These are phyloP conservation scores for Sarocladium strictum DNA, from an alignment of 2,329 filamentous ascomycete species.

Conservation along the genomic window DNA sequence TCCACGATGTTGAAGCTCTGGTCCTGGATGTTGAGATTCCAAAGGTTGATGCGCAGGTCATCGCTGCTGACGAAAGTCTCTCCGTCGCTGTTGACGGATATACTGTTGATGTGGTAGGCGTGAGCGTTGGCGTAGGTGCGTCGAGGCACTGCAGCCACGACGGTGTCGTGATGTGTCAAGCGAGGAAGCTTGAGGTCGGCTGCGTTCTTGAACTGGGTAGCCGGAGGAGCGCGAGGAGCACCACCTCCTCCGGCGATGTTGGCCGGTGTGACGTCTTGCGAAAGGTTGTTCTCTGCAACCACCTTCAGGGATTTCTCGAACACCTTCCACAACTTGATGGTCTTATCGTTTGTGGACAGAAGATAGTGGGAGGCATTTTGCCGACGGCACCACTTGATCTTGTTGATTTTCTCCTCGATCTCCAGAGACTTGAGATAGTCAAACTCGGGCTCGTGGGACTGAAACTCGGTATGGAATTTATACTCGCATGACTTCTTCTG, in stretches of 20 bases:
- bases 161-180: conserved; percentile 95
- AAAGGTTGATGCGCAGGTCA: conserved; percentile 94
- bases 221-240: conserved; percentile 60
- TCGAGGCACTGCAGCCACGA: conserved; percentile 91
- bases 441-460: conserved; percentile 98
- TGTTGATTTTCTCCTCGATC: conserved; percentile 99
- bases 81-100: conserved; percentile 99
- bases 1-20: conserved; percentile 99
- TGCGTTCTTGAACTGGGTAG: conserved; percentile 71
- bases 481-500: conserved; percentile 99
- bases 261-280: conserved; percentile 81
- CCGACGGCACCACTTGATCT: conserved; percentile 99
- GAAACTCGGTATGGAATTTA: conserved; percentile 99
- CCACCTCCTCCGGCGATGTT: conserved; percentile 70
- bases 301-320: conserved; percentile 99
- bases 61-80: conserved; percentile 99
- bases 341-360: conserved; percentile 98
- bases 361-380: conserved; percentile 98
- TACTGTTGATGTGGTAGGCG: conserved; percentile 99
- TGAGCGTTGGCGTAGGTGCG: conserved; percentile 98
- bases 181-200: conserved; percentile 87
- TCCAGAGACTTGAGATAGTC: conserved; percentile 98
- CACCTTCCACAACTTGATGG: conserved; percentile 99
- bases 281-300: conserved; percentile 97
- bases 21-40: conserved; percentile 98